Conservation (phyloP, 495 filamentous ascomycete genomes). For the Niebla homalea region DNA sequence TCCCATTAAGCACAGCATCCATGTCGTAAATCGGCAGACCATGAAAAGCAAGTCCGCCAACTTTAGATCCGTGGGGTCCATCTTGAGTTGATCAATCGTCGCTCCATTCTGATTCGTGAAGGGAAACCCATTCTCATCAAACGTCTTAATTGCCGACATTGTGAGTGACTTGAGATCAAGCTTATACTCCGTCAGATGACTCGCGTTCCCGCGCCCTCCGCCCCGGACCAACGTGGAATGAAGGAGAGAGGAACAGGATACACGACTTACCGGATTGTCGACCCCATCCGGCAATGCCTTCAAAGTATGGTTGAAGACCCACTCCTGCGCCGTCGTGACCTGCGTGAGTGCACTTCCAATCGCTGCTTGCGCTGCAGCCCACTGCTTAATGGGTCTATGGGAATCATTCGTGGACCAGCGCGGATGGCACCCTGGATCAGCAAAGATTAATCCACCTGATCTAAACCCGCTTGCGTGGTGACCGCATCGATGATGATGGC, state of each 20-base stretch:
- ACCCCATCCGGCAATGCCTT: neutral
- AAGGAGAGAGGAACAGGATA: no score
- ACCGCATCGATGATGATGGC: neutral
- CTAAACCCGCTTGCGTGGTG: neutral
- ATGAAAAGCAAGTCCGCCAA: neutral
- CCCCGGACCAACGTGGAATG: no score
- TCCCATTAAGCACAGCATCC: neutral
- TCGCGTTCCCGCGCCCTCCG: neutral
- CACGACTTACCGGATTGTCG: no score
- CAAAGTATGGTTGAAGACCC: neutral
- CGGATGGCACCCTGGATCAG: neutral
- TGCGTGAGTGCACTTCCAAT: neutral
- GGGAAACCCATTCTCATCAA: neutral
- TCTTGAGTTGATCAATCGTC: neutral
- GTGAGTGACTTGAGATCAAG: neutral
- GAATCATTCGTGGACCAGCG: neutral
- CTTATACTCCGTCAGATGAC: neutral
- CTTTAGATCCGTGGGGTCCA: neutral
- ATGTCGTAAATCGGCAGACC: constrained; percentile 1
- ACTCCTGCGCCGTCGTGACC: neutral
- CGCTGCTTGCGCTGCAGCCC: neutral
- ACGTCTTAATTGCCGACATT: neutral
- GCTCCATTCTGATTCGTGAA: neutral
- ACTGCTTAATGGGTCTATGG: neutral
- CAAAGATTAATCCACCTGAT: neutral